These are phyloP conservation scores for Mycena galericulata DNA, from an alignment of 768 basidiomycete genomes.

Conservation along the genomic window DNA sequence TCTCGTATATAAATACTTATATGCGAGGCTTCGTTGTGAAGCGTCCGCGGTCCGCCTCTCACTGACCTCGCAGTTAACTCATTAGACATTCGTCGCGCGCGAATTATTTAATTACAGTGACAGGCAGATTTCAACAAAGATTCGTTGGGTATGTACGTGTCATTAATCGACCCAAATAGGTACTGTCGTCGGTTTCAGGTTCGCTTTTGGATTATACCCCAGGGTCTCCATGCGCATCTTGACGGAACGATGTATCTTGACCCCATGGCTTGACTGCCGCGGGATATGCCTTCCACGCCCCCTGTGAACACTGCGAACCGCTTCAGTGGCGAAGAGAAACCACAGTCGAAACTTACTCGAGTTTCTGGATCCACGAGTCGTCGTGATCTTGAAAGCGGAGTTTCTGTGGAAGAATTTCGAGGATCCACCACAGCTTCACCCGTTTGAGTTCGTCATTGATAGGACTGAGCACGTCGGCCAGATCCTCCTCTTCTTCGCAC, in stretches of 20 bases:
- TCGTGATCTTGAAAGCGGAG: conserved; percentile 55
- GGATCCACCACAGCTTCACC: conserved; percentile 69
- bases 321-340: not conserved
- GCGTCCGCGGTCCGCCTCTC: too few species aligned
- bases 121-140: too few species aligned
- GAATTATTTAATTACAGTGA: too few species aligned
- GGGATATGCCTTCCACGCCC: conserved; percentile 46
- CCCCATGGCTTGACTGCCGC: conserved; percentile 22
- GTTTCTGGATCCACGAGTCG: conserved; percentile 51
- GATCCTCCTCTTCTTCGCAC: conserved; percentile 71
- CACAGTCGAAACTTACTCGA: conserved; percentile 46
- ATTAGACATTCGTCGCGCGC: too few species aligned
- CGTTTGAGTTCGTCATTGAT: conserved; percentile 70
- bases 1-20: too few species aligned
- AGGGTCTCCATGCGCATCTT: conserved; percentile 41
- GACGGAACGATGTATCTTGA: conserved; percentile 40
- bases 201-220: conserved; percentile 45
- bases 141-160: too few species aligned
- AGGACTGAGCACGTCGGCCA: conserved; percentile 63
- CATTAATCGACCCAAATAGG: conserved; percentile 40
- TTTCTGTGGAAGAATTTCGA: conserved; percentile 64
- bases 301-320: conserved; percentile 52
- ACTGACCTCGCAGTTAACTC: too few species aligned
- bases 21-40: too few species aligned
- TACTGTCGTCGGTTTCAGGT: conserved; percentile 32